Percentiles rank a stretch among this genome's conserved stretches.
Evolutionary conservation across 2,329 filamentous ascomycete species (phyloP).

Genomic region (Lachnellula arida): DNA sequence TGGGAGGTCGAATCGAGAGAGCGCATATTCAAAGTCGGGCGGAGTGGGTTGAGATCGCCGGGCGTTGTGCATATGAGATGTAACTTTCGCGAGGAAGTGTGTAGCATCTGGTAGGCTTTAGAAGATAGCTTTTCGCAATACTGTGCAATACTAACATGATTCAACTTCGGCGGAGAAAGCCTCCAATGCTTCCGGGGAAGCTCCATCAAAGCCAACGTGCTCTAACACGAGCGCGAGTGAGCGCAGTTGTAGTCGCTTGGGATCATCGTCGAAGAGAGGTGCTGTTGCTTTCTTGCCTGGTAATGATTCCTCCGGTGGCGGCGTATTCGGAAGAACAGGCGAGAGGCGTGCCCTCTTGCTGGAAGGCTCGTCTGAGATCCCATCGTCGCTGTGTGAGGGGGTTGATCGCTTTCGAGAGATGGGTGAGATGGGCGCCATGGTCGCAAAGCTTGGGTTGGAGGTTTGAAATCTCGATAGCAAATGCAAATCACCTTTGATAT

Average conservation of each 20-base stretch:
- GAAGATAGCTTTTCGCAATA: background rate
- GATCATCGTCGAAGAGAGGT: constrained; percentile 28
- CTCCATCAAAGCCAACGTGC: constrained; percentile 54
- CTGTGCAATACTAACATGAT: constrained; percentile 44
- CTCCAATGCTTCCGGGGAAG: constrained; percentile 53
- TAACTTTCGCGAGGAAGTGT: constrained; percentile 29
- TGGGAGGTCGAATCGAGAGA: constrained; percentile 49
- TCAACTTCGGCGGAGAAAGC: constrained; percentile 52
- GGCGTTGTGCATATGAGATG: constrained; percentile 31
- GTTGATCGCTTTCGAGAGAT: constrained; percentile 25
- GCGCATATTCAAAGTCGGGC: constrained; percentile 50
- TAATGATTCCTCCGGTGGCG: constrained; percentile 22
- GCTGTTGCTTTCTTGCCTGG: background rate
- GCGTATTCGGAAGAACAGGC: constrained; percentile 18
- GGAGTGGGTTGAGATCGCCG: constrained; percentile 48
- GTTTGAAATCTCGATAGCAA: background rate
- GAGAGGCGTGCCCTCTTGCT: constrained; percentile 26
- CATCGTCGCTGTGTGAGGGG: constrained; percentile 25
- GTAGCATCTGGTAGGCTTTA: constrained; percentile 26
- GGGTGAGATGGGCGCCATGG: constrained; percentile 23
- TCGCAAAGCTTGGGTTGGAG: background rate
- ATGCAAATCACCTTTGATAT: constrained; percentile 1
- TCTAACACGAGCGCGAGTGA: constrained; percentile 52
- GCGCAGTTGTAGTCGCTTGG: constrained; percentile 40
- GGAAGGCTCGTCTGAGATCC: constrained; percentile 18